Base-by-base conservation (phyloP, 805 yeast genomes). In the Monosporozyma siamensis region DNA sequence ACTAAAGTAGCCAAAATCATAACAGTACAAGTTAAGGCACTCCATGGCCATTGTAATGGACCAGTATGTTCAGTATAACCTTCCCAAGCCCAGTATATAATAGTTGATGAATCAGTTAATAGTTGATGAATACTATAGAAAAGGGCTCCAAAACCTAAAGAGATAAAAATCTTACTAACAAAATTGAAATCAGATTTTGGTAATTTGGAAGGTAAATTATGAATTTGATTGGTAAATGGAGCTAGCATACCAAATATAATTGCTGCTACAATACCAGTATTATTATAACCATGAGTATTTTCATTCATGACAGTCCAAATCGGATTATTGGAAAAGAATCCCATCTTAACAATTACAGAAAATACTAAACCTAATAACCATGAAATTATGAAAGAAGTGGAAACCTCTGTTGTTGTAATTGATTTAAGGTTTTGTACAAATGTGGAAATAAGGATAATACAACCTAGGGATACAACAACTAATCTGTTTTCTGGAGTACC, bases 1-100 rank as follows among this genome's bases (percentile, higher is more conserved):
- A 55, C 48, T 46, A 72, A 67, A 7, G 70, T 63, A 34, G 95
- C 95, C 3, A 71, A 39, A 10, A 74, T 61, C 69, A 83, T 70
- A 5, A 77, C 74, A 9, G 66, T 56, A 46, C 89, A 72, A 21
- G 85, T 75, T 22, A 82, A 47, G 7, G 81, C 73, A 38, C 94
- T 90, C 61, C 64, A 61, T 23, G 67, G 67, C 61, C 64, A 69
- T 24, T 95, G 87, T 36, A 88, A 77, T 10, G 97, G 94, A 4
- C 83, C 72, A 9, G 97, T 96, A 3, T 67, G 66, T n/a, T 85
- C 69, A 34, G 95, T 95, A 59, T 73, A 90, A 1, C 98, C 98
- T 47, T 80, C 83, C 97, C 97, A 92, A n/a, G 79, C 77, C 97
- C 97, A 92, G 38, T 80, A 70, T n/a, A 86, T 82, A 34, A 90